A percentile compares a stretch with the other conserved stretches of the same genome.
These are phyloP conservation scores for Candida dendrica DNA, from an alignment of 805 yeast genomes.

Conservation along the genomic window DNA sequence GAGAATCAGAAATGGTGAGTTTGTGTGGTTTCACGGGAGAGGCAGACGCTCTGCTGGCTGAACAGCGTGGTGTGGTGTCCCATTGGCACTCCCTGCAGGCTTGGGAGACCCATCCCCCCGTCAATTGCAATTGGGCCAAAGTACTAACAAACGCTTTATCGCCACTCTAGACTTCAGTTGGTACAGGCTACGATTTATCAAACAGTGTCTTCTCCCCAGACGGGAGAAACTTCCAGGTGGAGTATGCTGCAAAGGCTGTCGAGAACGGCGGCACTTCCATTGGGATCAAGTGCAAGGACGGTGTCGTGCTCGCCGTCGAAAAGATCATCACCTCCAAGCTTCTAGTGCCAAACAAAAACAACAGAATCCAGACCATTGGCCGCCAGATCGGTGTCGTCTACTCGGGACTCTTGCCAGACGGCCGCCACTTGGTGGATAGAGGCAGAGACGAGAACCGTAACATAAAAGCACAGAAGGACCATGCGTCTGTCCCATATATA, in stretches of 20 bases:
- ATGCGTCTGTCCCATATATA: conserved; percentile 73
- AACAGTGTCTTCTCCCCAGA: conserved; percentile 88
- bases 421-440: conserved; percentile 84
- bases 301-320: conserved; percentile 96
- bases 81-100: too few species aligned
- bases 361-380: conserved; percentile 87
- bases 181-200: conserved; percentile 97
- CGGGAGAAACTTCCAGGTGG: conserved; percentile 95
- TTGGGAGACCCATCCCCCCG: too few species aligned
- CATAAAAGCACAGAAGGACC: conserved; percentile 73
- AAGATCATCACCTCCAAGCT: conserved; percentile 82
- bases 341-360: conserved; percentile 82
- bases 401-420: conserved; percentile 95
- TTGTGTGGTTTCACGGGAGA: too few species aligned
- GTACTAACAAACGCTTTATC: neutral
- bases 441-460: conserved; percentile 87
- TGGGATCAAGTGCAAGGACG: conserved; percentile 89
- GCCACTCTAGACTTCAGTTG: conserved; percentile 69
- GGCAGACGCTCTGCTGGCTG: too few species aligned
- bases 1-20: too few species aligned
- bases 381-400: conserved; percentile 91
- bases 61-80: too few species aligned
- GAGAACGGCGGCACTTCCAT: conserved; percentile 95
- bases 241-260: conserved; percentile 94
- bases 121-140: too few species aligned